Base-by-base conservation (phyloP, 2,329 filamentous ascomycete genomes). In the Pyricularia grisea region DNA sequence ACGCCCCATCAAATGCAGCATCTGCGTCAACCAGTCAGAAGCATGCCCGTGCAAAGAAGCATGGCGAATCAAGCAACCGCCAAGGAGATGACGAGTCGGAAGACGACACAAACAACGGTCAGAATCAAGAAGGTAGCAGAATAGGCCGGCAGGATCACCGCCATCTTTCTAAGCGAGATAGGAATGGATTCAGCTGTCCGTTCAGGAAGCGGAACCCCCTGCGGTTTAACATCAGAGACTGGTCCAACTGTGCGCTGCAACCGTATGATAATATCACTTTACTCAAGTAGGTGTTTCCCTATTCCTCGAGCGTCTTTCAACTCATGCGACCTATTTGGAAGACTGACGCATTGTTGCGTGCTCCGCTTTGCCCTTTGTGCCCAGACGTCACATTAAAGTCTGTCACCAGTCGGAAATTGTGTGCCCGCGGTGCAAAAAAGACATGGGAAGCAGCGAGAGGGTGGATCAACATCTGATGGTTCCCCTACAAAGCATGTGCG, bases 161-260 rank as follows among this genome's bases (percentile, higher is more conserved):
- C 2, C 25, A 27, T 3, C 20, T 3, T 9, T 20, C 6, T 2
- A 63, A 63, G 6, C 17, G 30, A 3, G 23, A 31, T 7, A 31
- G 3, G 7, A 36, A 27, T 7, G 5, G 9, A 30, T 14, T 67
- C 50, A 67, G 68, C 30, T 69, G 68, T 30, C 68, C 68, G 1
- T 69, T 42, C 23, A 30, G 68, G 9, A 69, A 69, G 31, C 65
- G 68, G 17, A 69, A 69, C 25, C 68, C 68, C 4, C 4, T 69
- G 11, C 28, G 68, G 14, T 69, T 67, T 17, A 69, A 69, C 65
- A 63, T 69, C 2, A 28, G 68, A n/a, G 63, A 60, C 23, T 25
- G 60, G 64, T 30, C 25, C 6, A n/a, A 5, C 7, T 69, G 68
- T 50, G 68, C 68, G 28, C 10, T 7, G 1, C 68, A 69, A 33